A percentile compares a stretch with the other conserved stretches of the same genome.
Conservation (phyloP, 2,329 filamentous ascomycete species). For the Coniosporium tulheliwenetii region DNA sequence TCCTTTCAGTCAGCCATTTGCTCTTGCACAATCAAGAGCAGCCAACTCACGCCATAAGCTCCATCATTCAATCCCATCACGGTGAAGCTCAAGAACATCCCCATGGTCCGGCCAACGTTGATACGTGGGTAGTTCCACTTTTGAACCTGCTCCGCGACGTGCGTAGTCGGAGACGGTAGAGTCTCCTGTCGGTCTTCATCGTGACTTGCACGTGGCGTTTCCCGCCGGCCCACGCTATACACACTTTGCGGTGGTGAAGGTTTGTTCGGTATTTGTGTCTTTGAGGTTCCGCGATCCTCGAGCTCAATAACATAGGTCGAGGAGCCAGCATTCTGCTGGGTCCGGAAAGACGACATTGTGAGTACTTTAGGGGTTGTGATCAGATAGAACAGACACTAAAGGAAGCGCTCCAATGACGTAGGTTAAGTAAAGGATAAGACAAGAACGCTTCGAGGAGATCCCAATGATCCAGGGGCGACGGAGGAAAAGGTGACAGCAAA, state of each 20-base stretch:
- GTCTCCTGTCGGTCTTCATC: slow-evolving; percentile 17
- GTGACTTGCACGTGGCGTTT: too few species aligned
- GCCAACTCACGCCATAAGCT: slow-evolving; percentile 33
- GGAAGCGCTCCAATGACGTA: not conserved
- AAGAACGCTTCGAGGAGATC: not conserved
- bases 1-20: not conserved
- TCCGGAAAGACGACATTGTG: not conserved
- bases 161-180: slow-evolving; percentile 29
- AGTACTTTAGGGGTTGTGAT: not conserved
- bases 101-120: slow-evolving; percentile 43
- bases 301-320: slow-evolving; percentile 3
- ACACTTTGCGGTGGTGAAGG: not conserved
- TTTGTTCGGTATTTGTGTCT: not conserved
- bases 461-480: not conserved
- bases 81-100: slow-evolving; percentile 45
- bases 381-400: not conserved
- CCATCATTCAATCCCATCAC: slow-evolving; percentile 57
- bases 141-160: slow-evolving; percentile 27
- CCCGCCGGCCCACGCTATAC: not conserved
- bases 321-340: not conserved
- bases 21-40: not conserved
- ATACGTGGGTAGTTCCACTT: slow-evolving; percentile 46
- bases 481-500: not conserved
- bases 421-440: not conserved
- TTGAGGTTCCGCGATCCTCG: not conserved